Evolutionary conservation across 768 basidiomycete species (phyloP), one percentile per base, ranked within the genome.

Genomic region (Roridomyces roridus): DNA sequence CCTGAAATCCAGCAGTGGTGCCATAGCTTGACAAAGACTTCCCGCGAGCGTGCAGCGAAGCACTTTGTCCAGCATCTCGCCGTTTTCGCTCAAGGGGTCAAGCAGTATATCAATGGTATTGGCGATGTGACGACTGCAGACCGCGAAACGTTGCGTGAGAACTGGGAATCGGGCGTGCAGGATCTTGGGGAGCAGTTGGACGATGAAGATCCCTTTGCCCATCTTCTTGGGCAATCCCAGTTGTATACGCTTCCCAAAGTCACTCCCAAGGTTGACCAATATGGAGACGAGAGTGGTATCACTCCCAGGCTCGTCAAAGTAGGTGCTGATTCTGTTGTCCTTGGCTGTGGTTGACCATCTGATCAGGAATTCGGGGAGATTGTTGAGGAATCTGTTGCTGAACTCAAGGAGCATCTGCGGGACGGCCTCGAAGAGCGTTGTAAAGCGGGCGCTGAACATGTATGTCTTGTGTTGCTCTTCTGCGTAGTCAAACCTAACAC

Each of bases 371-470:
- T 87, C 59, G 63, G 65, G 6, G 64, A 66, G 20, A 68, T 83
- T 29, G 72, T 83, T 1, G 77, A 83, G 17, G 67, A 75, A 1
- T 78, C 73, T 40, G 80, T 85, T 5, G 54, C 68, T 8, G 76
- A 78, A 21, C 73, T 87, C 12, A 78, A 86, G 60, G 67, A 73
- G 4, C 67, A 72, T 31, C 82, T 86, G 69, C 74, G 74, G 37
- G 81, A 83, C 44, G 84, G 84, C 8, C 70, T 87, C 10, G 84
- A 87, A 59, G 83, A 85, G 31, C 85, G 83, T 56, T 85, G 85
- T 60, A 74, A 74, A 45, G 67, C 69, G 15, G 85, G 85, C 14
- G 84, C 85, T 6, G 63, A 68, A 17, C 77, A 78, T 52, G 85
- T 85, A 62, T 46, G 77, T 69, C 36, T 42, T 25, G 23, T 17